Percentiles rank a stretch among this genome's conserved stretches.
phyloP scores from a whole-genome alignment of 495 filamentous ascomycete genomes.

The Clohesyomyces aquaticus region DNA sequence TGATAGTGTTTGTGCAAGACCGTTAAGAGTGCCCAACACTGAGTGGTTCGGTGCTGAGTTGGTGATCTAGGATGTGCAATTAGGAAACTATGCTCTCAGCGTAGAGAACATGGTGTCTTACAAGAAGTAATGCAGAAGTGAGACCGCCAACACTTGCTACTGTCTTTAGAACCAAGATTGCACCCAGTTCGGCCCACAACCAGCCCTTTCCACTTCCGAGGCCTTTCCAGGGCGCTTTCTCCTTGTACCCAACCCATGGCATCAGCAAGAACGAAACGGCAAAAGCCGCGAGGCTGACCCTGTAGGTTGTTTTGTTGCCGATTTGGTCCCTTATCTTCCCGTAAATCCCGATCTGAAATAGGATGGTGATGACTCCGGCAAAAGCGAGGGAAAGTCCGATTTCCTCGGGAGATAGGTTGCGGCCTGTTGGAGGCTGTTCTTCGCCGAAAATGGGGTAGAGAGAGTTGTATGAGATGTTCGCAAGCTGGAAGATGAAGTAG shows the following conservation, averaged over 20 bases:
- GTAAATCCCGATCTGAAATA: constrained; percentile 87
- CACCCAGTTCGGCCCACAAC: constrained; percentile 75
- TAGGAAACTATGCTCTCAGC: background rate
- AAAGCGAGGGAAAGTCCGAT: constrained; percentile 88
- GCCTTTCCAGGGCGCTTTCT: constrained; percentile 53
- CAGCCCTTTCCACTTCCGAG: constrained; percentile 59
- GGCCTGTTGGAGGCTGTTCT: constrained; percentile 71
- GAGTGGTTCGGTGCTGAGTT: constrained; percentile 87
- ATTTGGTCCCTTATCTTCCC: constrained; percentile 75
- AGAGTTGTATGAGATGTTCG: constrained; percentile 87
- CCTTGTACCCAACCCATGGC: constrained; percentile 84
- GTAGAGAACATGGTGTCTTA: constrained; percentile 49
- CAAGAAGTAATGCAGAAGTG: constrained; percentile 84
- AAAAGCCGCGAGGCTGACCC: constrained; percentile 78
- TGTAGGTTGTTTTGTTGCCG: constrained; percentile 84
- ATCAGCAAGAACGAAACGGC: constrained; percentile 81
- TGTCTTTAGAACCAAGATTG: constrained; percentile 82
- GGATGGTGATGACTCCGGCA: constrained; percentile 78
- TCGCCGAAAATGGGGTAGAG: constrained; percentile 91
- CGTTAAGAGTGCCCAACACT: constrained; percentile 87
- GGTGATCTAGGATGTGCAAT: constrained; percentile 67
- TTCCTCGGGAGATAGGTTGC: constrained; percentile 71
- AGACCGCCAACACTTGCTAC: constrained; percentile 85
- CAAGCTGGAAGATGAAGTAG: constrained; percentile 85
- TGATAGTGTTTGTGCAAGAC: constrained; percentile 90